Percentiles rank a stretch among this genome's conserved stretches.
Evolutionary conservation across 768 basidiomycete species (phyloP).

Genomic region (Naganishia vaughanmartiniae): DNA sequence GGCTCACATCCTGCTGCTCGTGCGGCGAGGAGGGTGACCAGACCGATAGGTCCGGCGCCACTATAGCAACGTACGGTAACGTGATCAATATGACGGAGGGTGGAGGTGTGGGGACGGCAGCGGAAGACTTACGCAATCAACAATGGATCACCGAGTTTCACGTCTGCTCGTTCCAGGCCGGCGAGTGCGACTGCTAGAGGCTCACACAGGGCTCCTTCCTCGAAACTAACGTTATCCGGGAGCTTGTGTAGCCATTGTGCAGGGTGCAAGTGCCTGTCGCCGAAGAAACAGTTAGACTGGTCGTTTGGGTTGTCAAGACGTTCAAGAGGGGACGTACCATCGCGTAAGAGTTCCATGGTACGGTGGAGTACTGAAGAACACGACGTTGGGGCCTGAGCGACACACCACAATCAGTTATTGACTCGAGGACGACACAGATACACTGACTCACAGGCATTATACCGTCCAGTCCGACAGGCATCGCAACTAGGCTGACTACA

Average conservation of each 20-base stretch:
- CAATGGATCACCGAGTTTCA: constrained; percentile 53
- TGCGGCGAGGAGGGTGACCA: constrained; percentile 53
- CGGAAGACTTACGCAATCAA: constrained; percentile 50
- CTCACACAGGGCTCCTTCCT: constrained; percentile 54
- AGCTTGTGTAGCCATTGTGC: constrained; percentile 54
- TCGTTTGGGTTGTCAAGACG: constrained; percentile 34
- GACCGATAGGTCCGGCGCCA: constrained; percentile 55
- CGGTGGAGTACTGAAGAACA: constrained; percentile 55
- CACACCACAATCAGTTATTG: background rate
- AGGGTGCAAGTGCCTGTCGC: constrained; percentile 43
- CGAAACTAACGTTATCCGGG: constrained; percentile 53
- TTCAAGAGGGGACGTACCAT: constrained; percentile 28
- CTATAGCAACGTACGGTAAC: no score
- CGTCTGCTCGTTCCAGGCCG: constrained; percentile 52
- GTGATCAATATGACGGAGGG: no score
- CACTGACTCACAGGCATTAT: constrained; percentile 53
- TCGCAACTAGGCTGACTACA: constrained; percentile 51
- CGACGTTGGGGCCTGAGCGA: constrained; percentile 46
- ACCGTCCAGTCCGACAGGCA: constrained; percentile 51
- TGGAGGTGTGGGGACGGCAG: background rate
- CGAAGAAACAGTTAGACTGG: background rate
- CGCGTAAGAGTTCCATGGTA: constrained; percentile 53
- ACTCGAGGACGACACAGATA: background rate
- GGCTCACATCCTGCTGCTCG: constrained; percentile 54
- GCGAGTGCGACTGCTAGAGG: constrained; percentile 54